Conservation (phyloP, 768 basidiomycete genomes). For the Panaeolus papilionaceus region DNA sequence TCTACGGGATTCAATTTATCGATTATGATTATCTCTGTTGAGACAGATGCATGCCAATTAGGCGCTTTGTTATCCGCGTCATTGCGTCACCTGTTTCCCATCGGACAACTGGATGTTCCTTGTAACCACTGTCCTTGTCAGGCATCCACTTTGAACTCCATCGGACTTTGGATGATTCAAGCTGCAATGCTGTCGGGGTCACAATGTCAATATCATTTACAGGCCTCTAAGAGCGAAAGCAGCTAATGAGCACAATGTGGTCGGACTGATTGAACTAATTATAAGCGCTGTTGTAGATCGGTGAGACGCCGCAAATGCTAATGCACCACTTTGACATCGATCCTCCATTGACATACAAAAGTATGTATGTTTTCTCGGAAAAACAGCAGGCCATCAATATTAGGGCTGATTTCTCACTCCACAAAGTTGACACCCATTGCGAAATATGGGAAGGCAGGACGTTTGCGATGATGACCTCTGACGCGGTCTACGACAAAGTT, state of each 20-base stretch:
- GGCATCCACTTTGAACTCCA: conserved; percentile 1
- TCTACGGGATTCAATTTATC: not conserved
- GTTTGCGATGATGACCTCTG: not conserved
- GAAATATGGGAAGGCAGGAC: not conserved
- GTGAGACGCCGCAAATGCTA: not conserved
- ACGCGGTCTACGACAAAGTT: not conserved
- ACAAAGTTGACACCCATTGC: not conserved
- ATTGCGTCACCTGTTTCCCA: not conserved
- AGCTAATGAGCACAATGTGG: not conserved
- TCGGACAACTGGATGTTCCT: not conserved
- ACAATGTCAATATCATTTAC: not conserved
- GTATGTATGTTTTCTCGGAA: not conserved
- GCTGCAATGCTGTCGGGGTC: not conserved
- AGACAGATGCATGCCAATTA: not conserved
- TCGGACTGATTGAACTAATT: not conserved
- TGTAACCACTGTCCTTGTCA: not conserved
- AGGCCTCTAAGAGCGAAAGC: not conserved
- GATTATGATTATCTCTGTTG: not conserved
- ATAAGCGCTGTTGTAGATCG: not conserved
- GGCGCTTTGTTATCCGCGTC: not conserved
- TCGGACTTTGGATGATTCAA: not conserved
- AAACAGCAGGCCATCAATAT: not conserved
- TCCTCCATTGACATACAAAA: not conserved
- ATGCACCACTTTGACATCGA: not conserved
- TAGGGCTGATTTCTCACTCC: not conserved